Conservation (phyloP, 2,329 filamentous ascomycete genomes). For the Diaporthe ampelina region DNA sequence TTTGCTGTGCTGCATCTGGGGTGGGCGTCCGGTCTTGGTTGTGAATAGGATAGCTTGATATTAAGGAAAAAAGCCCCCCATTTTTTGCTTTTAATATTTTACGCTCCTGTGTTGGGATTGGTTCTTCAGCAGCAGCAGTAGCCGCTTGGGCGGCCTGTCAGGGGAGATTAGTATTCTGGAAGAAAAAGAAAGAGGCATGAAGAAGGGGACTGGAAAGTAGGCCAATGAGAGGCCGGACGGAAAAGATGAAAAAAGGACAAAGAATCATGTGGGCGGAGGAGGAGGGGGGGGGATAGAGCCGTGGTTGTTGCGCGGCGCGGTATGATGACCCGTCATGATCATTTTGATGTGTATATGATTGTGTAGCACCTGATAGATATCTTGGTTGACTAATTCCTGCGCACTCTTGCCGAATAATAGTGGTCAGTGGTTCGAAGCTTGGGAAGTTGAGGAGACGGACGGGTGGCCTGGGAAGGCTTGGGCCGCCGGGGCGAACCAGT, state of each 20-base stretch:
- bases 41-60: background rate
- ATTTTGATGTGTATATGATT: slow-evolving; percentile 28
- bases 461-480: background rate
- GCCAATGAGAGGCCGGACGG: too few species aligned
- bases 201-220: background rate
- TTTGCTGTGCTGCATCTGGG: background rate
- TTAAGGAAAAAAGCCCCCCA: background rate
- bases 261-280: too few species aligned
- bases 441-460: background rate
- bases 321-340: slow-evolving; percentile 34
- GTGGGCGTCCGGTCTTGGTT: background rate
- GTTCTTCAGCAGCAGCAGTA: background rate
- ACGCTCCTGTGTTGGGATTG: background rate
- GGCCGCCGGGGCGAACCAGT: background rate
- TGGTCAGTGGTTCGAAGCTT: too few species aligned
- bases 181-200: background rate
- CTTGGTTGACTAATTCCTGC: background rate
- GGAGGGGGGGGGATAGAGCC: too few species aligned
- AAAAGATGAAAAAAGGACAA: background rate
- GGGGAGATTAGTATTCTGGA: too few species aligned
- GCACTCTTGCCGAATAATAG: background rate
- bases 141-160: background rate
- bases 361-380: slow-evolving; percentile 15
- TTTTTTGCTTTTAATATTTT: background rate
- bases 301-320: background rate